Evolutionary conservation across 352 stramenopile species (phyloP), one percentile per base, ranked within the genome.

Genomic region (Phytophthora citrophthora): DNA sequence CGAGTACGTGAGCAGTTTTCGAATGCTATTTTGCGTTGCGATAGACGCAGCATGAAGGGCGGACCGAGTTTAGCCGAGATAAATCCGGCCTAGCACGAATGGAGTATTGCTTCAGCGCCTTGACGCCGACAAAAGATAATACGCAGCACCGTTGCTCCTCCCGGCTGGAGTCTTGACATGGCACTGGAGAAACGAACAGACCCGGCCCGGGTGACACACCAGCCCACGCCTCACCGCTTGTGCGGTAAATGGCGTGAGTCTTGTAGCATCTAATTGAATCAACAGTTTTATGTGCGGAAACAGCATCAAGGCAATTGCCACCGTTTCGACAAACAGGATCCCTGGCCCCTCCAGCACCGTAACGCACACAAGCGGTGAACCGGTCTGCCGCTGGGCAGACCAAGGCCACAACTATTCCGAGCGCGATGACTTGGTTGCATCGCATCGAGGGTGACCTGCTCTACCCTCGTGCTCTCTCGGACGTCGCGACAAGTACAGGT

Each of bases 161-260:
- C 15, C 57, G 34, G 15, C 2, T 24, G 40, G 6, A 62, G 52
- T 51, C 64, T 68, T 64, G 68, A 68, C 49, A 63, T 71, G 63
- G 57, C 49, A 64, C 26, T n/a, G 29, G 52, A 68, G 57, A 64
- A 72, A 68, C 57, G 38, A 54, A 50, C 57, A 49, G 40, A n/a
- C n/a, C n/a, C n/a, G n/a, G n/a, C n/a, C n/a, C n/a, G n/a, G n/a
- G n/a, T n/a, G n/a, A n/a, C n/a, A n/a, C n/a, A n/a, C n/a, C n/a
- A n/a, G n/a, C 39, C 40, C n/a, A 51, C 29, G 26, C 18, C 3
- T 9, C 43, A 10, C 48, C 50, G 15, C 11, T 12, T 55, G 46
- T 58, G 60, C 57, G 40, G 48, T 69, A 64, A 69, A 71, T 72
- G 64, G 45, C 48, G 34, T 32, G 20, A 55, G 40, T 1, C 31